These are phyloP conservation scores for Kockiozyma suomiensis DNA, from an alignment of 805 yeast species.

Conservation along the genomic window DNA sequence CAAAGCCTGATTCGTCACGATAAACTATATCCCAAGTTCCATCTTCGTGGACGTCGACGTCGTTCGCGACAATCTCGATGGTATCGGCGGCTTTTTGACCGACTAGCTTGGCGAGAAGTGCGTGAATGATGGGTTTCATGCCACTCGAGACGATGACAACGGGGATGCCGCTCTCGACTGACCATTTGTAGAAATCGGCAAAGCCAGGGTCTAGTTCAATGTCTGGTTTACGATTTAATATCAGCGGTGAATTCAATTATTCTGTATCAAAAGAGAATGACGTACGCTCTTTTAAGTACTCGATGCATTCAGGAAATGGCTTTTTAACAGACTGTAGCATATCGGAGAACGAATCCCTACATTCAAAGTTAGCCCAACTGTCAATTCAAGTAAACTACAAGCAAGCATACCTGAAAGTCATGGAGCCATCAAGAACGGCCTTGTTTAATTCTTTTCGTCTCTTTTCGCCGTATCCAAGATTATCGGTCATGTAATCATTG, in stretches of 20 bases:
- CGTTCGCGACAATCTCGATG: slow-evolving; percentile 82
- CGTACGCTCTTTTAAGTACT: slow-evolving; percentile 54
- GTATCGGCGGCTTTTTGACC: slow-evolving; percentile 73
- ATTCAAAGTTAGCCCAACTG: slow-evolving; percentile 10
- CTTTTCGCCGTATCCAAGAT: slow-evolving; percentile 78
- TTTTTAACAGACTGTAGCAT: slow-evolving; percentile 80
- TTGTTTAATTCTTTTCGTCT: slow-evolving; percentile 69
- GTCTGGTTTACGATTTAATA: slow-evolving; percentile 38
- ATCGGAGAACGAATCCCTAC: slow-evolving; percentile 74
- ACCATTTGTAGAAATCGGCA: slow-evolving; percentile 77
- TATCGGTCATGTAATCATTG: slow-evolving; percentile 88
- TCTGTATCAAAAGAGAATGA: background rate
- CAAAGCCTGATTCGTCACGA: slow-evolving; percentile 83
- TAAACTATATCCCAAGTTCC: slow-evolving; percentile 81
- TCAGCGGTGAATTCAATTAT: background rate
- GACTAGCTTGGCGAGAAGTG: slow-evolving; percentile 69
- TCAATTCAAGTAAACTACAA: background rate
- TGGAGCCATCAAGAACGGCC: slow-evolving; percentile 67
- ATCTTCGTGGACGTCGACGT: slow-evolving; percentile 57
- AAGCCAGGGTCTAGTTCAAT: slow-evolving; percentile 90
- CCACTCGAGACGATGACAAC: slow-evolving; percentile 89
- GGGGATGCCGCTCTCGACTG: slow-evolving; percentile 70
- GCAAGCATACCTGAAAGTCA: slow-evolving; percentile 39
- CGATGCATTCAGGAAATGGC: slow-evolving; percentile 83
- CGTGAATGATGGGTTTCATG: slow-evolving; percentile 87